phyloP scores from a whole-genome alignment of 805 yeast genomes.

The Nadsonia fulvescens region DNA sequence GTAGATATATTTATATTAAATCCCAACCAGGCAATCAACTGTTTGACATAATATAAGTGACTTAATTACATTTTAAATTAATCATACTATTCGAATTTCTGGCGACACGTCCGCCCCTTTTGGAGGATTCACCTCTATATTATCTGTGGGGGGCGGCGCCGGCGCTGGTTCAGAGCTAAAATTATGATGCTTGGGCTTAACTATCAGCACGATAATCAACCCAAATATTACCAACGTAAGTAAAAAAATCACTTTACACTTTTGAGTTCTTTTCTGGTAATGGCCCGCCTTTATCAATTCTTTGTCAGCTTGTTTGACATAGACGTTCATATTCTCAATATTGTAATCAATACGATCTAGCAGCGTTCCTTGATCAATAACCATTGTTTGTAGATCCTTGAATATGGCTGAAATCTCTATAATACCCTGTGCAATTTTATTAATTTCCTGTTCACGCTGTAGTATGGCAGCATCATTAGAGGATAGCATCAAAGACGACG shows the following conservation, averaged over 20 bases:
- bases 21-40: too few relatives aligned
- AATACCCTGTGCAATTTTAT: conserved; percentile 83
- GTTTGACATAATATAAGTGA: too few relatives aligned
- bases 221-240: conserved; percentile 54
- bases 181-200: conserved; percentile 24
- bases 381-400: conserved; percentile 78
- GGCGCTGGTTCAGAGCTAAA: conserved; percentile 2
- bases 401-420: conserved; percentile 85
- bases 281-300: conserved; percentile 60
- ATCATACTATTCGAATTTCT: too few relatives aligned
- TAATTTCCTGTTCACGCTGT: conserved; percentile 78
- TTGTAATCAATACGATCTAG: conserved; percentile 90
- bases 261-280: conserved; percentile 77
- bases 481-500: conserved; percentile 10
- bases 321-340: conserved; percentile 57
- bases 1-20: too few relatives aligned
- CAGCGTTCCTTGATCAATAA: conserved; percentile 89
- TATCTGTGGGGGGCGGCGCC: conserved; percentile 3
- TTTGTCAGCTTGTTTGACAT: conserved; percentile 58
- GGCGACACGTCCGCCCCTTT: too few relatives aligned
- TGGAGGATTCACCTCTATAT: too few relatives aligned
- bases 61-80: too few relatives aligned
- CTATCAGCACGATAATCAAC: conserved; percentile 47
- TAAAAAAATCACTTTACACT: conserved; percentile 72
- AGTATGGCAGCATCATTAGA: conserved; percentile 28